These are phyloP conservation scores for Pueraria montana DNA, from an alignment of 306 rosid genomes.

Conservation along the genomic window DNA sequence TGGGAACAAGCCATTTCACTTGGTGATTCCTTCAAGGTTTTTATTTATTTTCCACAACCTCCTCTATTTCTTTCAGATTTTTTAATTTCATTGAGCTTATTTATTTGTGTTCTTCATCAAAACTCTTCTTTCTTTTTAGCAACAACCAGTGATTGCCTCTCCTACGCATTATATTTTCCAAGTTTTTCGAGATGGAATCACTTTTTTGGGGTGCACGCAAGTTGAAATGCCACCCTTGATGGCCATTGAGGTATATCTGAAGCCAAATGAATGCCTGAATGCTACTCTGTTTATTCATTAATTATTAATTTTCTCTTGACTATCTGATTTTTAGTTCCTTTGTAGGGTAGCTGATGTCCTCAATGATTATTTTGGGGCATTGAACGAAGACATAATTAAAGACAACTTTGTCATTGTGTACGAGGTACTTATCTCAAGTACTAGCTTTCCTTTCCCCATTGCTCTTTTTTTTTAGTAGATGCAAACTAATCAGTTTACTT, in stretches of 20 bases:
- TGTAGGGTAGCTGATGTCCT: conserved; percentile 95
- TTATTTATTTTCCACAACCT: conserved; percentile 23
- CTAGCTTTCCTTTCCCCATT: background rate
- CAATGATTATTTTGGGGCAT: conserved; percentile 83
- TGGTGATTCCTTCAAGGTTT: conserved; percentile 84
- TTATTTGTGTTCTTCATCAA: background rate
- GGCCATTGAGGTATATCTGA: conserved; percentile 84
- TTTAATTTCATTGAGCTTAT: background rate
- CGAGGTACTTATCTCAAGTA: conserved; percentile 60
- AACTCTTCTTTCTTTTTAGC: conserved; percentile 28
- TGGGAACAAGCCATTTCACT: conserved; percentile 86
- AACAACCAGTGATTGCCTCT: conserved; percentile 89
- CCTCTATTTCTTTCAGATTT: background rate
- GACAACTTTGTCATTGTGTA: conserved; percentile 87
- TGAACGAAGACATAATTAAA: conserved; percentile 85
- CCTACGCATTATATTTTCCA: conserved; percentile 97
- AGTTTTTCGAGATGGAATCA: conserved; percentile 87
- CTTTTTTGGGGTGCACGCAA: conserved; percentile 94
- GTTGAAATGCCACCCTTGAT: conserved; percentile 98
- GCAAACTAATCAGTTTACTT: conserved; percentile 32
- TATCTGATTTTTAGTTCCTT: conserved; percentile 73
- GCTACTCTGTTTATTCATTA: background rate
- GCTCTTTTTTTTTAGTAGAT: conserved; percentile 37
- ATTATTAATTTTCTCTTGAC: conserved; percentile 47
- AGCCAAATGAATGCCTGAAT: background rate